Base-by-base conservation (phyloP, 1,284 basidiomycete genomes). In the Rhodotorula sp. region DNA sequence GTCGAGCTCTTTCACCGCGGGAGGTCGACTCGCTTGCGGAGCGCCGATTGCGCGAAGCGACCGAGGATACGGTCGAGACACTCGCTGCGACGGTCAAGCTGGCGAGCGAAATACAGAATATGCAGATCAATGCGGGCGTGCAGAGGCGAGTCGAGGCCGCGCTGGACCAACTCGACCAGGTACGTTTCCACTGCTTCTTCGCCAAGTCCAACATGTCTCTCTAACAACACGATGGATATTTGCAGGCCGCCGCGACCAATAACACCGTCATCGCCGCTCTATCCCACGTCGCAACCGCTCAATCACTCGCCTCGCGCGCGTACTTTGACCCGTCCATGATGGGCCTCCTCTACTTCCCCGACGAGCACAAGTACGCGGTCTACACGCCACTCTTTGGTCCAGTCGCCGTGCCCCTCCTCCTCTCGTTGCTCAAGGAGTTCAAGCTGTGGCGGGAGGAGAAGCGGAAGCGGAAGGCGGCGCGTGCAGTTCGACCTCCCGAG, bases 321-420 rank as follows among this genome's bases (percentile, higher is more conserved):
- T 99, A 98, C 84, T 99, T 96, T 83, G 92, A 94, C 80, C 96
- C 95, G 0, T 89, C 88, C 48, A 98, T 99, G 95, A 83, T 99
- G 76, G 94, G 91, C 10, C 81, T 97, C 78, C 84, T 99, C 33
- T 99, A 99, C 81, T 99, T 99, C 81, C 94, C 94, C 33, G 89
- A 91, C 37, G 93, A 96, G 79, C 94, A 96, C 83, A 95, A 91
- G 79, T 93, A 93, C 79, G 93, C 93, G 1, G 91, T 97, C 6
- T 96, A 96, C 80, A 89, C 91, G 0, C 94, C 94, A 0, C 82
- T 97, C 29, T 95, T 97, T 79, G 93, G 91, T 5, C 93, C 91
- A 63, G 85, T 93, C 14, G 71, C 70, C 17, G 76, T 78, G 6
- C 78, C 78, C 17, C 44, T 78, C 33, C 4, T 78, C 12, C 62